Evolutionary conservation across 2,329 filamentous ascomycete genomes (phyloP).

Genomic region (Chrysoporthe puriensis): DNA sequence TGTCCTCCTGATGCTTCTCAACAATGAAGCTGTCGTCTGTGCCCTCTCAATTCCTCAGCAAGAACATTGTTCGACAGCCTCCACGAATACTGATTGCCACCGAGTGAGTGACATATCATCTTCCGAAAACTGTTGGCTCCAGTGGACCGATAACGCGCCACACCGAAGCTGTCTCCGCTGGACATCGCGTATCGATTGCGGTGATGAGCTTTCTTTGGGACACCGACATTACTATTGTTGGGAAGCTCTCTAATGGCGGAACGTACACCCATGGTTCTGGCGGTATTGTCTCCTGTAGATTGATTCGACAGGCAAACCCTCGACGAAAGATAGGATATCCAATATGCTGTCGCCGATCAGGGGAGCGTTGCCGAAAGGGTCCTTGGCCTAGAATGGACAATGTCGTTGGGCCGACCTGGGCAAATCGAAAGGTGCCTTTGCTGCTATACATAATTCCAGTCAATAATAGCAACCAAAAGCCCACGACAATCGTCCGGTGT

Average conservation of each 20-base stretch:
- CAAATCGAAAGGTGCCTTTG: too few species aligned
- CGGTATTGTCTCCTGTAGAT: background rate
- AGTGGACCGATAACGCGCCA: background rate
- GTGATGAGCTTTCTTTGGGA: too few species aligned
- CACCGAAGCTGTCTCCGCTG: too few species aligned
- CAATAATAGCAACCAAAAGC: background rate
- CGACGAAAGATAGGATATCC: background rate
- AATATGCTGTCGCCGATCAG: background rate
- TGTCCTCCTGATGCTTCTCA: background rate
- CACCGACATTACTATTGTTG: background rate
- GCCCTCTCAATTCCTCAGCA: background rate
- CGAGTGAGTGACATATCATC: background rate
- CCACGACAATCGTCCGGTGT: constrained; percentile 5
- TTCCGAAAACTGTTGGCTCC: background rate
- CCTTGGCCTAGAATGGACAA: too few species aligned
- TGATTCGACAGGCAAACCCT: background rate
- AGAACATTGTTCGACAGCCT: background rate
- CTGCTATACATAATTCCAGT: background rate
- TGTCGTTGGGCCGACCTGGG: background rate
- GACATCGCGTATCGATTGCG: too few species aligned
- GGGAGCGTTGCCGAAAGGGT: background rate
- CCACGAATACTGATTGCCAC: constrained; percentile 2
- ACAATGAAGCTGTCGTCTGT: background rate
- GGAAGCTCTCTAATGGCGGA: background rate
- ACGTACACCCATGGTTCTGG: background rate